phyloP scores from a whole-genome alignment of 163 green algal species.

The Coccomyxa subellipsoidea region DNA sequence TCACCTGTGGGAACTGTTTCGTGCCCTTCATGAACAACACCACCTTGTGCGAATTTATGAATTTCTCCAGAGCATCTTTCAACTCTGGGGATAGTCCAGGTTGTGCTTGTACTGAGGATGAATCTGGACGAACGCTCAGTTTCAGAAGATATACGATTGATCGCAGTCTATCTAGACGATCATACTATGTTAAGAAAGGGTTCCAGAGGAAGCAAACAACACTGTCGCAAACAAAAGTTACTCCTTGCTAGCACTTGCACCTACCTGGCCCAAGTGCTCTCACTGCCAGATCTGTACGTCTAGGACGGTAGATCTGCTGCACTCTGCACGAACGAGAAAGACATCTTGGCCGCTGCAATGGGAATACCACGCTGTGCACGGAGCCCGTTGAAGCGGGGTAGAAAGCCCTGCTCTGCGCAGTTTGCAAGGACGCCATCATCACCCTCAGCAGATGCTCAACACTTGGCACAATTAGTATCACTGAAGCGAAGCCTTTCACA shows the following conservation, averaged over 20 bases:
- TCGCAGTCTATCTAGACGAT: no score
- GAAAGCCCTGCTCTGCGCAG: background rate
- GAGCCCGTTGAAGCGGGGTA: background rate
- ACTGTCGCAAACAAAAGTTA: no score
- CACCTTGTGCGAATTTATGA: constrained; percentile 57
- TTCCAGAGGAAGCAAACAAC: no score
- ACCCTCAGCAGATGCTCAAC: no score
- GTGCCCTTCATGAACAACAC: constrained; percentile 89
- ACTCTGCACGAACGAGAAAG: background rate
- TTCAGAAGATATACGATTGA: no score
- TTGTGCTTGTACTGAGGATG: background rate
- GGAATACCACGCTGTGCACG: background rate
- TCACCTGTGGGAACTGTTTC: constrained; percentile 39
- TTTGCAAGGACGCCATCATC: no score
- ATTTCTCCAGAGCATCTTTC: constrained; percentile 49
- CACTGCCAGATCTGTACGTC: background rate
- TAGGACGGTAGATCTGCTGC: background rate
- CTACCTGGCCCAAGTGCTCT: background rate
- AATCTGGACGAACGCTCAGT: background rate
- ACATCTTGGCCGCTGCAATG: background rate
- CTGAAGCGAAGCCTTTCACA: no score
- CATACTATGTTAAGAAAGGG: no score
- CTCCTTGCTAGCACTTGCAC: no score
- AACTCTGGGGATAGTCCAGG: constrained; percentile 54
- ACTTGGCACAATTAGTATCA: no score